phyloP scores from a whole-genome alignment of 2,329 filamentous ascomycete species.

The Neoscytalidium dimidiatum region DNA sequence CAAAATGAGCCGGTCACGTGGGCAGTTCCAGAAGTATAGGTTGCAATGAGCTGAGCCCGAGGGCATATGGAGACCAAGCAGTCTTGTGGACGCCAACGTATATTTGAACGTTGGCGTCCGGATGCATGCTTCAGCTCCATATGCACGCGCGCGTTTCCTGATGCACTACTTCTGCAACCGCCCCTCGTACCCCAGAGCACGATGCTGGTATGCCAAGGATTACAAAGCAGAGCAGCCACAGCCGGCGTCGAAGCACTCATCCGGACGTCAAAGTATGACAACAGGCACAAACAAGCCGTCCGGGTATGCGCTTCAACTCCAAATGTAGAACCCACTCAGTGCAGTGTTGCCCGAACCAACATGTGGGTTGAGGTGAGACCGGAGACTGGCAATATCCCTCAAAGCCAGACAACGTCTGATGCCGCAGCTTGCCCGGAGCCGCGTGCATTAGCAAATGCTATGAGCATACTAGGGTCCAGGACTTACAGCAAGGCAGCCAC shows the following conservation, averaged over 20 bases:
- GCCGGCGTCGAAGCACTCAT: background rate
- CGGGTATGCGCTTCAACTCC: background rate
- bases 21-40: too few relatives aligned
- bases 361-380: background rate
- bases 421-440: slow-evolving; percentile 9
- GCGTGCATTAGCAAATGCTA: background rate
- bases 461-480: background rate
- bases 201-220: background rate
- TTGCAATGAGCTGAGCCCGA: too few relatives aligned
- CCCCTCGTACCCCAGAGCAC: background rate
- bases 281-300: background rate
- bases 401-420: background rate
- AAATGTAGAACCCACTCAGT: background rate
- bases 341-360: background rate
- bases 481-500: slow-evolving; percentile 74
- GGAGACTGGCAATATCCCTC: background rate
- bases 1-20: too few relatives aligned
- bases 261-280: background rate
- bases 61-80: too few relatives aligned
- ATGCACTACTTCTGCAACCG: too few relatives aligned
- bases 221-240: background rate
- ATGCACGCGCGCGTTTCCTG: too few relatives aligned
- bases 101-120: too few relatives aligned
- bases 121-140: too few relatives aligned
- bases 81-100: too few relatives aligned